A percentile compares a stretch with the other conserved stretches of the same genome.
These are phyloP conservation scores for Pisolithus marmoratus DNA, from an alignment of 768 basidiomycete genomes.

Conservation along the genomic window DNA sequence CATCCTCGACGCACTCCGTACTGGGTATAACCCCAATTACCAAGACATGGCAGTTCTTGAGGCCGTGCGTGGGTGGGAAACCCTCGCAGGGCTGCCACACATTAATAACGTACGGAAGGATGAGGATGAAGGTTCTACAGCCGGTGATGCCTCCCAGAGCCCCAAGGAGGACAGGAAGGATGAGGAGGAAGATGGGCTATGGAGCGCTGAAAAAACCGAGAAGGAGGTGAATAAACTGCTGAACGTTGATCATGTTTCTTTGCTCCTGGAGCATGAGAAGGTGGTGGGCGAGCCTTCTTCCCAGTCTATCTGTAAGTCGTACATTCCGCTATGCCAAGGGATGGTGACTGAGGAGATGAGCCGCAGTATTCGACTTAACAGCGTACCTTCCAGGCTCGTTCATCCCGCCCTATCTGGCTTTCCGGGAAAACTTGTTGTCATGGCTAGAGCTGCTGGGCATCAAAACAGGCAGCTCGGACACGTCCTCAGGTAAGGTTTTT, in stretches of 20 bases:
- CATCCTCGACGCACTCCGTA: constrained; percentile 76
- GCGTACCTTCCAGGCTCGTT: constrained; percentile 83
- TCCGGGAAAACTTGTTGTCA: constrained; percentile 54
- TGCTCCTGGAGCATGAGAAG: constrained; percentile 76
- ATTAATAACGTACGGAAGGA: constrained; percentile 62
- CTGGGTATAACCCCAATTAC: constrained; percentile 96
- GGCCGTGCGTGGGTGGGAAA: constrained; percentile 92
- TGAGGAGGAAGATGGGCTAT: constrained; percentile 52
- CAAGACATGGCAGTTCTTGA: constrained; percentile 99
- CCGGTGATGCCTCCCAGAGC: constrained; percentile 13
- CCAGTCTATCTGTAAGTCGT: constrained; percentile 50
- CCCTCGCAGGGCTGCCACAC: constrained; percentile 60
- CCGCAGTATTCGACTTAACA: constrained; percentile 68
- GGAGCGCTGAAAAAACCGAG: constrained; percentile 56
- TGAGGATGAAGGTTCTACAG: constrained; percentile 32
- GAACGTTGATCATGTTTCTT: constrained; percentile 61
- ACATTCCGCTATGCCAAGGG: neutral
- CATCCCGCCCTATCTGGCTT: constrained; percentile 63
- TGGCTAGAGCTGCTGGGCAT: constrained; percentile 65
- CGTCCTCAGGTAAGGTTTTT: constrained; percentile 34
- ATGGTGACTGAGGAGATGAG: neutral
- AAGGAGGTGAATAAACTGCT: constrained; percentile 52
- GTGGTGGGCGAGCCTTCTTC: constrained; percentile 47
- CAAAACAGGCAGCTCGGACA: constrained; percentile 33
- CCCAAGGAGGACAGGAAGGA: constrained; percentile 30